A percentile compares a stretch with the other conserved stretches of the same genome.
phyloP scores from a whole-genome alignment of 129 eudicot species.

The Centrapalus pauciflorus region DNA sequence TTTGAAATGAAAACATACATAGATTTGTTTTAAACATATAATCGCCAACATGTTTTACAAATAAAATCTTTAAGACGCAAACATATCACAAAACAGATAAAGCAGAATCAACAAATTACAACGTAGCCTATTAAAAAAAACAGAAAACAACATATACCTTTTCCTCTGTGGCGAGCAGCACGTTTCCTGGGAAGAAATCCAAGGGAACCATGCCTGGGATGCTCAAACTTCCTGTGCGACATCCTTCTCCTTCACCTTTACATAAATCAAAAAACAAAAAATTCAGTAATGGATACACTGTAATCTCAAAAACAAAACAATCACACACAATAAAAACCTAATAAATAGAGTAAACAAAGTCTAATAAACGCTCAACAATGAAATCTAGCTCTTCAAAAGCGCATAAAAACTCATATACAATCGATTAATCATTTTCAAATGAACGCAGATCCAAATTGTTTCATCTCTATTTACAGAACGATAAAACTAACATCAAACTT shows the following conservation, averaged over 20 bases:
- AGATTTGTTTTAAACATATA: background rate
- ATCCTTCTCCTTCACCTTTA: constrained; percentile 17
- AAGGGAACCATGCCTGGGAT: constrained; percentile 43
- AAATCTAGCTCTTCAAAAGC: background rate
- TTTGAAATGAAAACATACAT: no score
- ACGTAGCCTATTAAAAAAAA: no score
- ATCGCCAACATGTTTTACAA: no score
- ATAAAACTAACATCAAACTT: no score
- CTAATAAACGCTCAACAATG: background rate
- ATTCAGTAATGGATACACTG: background rate
- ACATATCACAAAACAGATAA: no score
- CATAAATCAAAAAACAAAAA: background rate
- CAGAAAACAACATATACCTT: constrained; percentile 12
- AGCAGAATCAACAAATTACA: background rate
- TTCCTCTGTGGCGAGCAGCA: constrained; percentile 62
- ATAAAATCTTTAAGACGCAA: no score
- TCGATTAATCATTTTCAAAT: background rate
- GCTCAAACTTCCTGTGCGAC: constrained; percentile 70
- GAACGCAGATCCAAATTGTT: background rate
- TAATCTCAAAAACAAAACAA: background rate
- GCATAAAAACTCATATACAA: background rate
- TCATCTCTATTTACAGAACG: no score
- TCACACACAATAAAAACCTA: background rate
- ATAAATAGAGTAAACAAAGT: background rate
- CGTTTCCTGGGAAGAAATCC: constrained; percentile 62